phyloP scores from a whole-genome alignment of 2,329 filamentous ascomycete species.

The Achaetomium macrosporum region DNA sequence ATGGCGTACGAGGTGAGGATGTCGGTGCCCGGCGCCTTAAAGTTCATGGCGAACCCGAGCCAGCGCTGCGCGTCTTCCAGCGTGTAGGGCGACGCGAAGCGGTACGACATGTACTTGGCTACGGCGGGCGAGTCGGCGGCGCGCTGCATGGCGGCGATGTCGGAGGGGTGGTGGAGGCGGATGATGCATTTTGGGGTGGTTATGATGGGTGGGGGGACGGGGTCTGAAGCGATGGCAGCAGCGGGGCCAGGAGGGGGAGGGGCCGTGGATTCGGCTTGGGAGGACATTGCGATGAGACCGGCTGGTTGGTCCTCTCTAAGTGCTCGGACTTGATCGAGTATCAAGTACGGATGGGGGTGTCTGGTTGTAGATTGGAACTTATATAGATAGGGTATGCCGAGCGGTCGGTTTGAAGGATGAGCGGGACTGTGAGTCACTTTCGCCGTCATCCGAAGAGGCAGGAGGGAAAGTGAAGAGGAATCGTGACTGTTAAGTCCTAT shows the following conservation, averaged over 20 bases:
- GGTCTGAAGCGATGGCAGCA: constrained; percentile 5
- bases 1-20: constrained; percentile 15
- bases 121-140: constrained; percentile 37
- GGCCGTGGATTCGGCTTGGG: background rate
- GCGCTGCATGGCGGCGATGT: constrained; percentile 32
- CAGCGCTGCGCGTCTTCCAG: constrained; percentile 35
- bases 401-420: no score
- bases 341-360: no score
- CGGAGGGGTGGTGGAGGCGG: constrained; percentile 35
- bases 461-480: no score
- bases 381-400: no score
- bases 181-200: constrained; percentile 32
- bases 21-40: constrained; percentile 20
- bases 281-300: background rate
- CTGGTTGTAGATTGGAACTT: no score
- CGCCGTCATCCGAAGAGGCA: no score
- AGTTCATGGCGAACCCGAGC: constrained; percentile 24
- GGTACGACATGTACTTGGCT: constrained; percentile 35
- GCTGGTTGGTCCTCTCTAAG: no score
- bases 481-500: no score
- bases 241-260: background rate
- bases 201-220: constrained; percentile 26
- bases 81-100: constrained; percentile 44
- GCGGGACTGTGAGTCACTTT: no score
- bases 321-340: no score